Evolutionary conservation across 2,329 filamentous ascomycete species (phyloP), one percentile per base, ranked within the genome.

Genomic region (Calonectria pseudoreteaudii): DNA sequence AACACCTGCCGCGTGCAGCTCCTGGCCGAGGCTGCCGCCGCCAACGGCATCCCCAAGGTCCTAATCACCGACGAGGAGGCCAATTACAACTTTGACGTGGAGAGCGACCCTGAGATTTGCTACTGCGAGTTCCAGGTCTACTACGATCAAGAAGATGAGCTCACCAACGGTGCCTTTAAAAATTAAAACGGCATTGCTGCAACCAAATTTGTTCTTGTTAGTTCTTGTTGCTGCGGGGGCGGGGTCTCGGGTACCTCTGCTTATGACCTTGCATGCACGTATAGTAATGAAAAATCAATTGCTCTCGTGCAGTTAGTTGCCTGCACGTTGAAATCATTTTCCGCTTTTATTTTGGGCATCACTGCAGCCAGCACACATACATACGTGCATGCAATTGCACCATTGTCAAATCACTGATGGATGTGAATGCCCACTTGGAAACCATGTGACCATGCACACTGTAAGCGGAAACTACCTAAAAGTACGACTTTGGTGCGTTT

Each of bases 1-100:
- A 87, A 91, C 36, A 90, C 88, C 14, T 95, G 93, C 80, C 88
- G 91, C 14, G 70, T 81, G 20, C 74, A 82, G 64, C 73, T 84
- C 3, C 72, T 83, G 7, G 73, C 81, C 13, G 80, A 84, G 68
- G 77, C 82, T 14, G 80, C 81, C 0, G 79, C 80, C 2, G 79
- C 80, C 26, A 79, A 74, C n/a, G 82, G 82, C 0, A 10, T 82
- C 3, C 47, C 78, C 0, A 87, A 86, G 76, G 81, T 81, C 23
- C 53, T 86, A 50, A 86, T 87, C 53, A 83, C 81, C 26, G 85
- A 87, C 53, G 85, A 85, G 44, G 86, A 87, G 76, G 86, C 86
- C 1, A 80, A 82, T 10, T 85, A 85, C 38, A 83, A 81, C 31
- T 83, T 81, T 47, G 76, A 81, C 1, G 79, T 80, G 9, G 79